These are phyloP conservation scores for Micractinium conductrix DNA, from an alignment of 139 green algal species.

Conservation along the genomic window DNA sequence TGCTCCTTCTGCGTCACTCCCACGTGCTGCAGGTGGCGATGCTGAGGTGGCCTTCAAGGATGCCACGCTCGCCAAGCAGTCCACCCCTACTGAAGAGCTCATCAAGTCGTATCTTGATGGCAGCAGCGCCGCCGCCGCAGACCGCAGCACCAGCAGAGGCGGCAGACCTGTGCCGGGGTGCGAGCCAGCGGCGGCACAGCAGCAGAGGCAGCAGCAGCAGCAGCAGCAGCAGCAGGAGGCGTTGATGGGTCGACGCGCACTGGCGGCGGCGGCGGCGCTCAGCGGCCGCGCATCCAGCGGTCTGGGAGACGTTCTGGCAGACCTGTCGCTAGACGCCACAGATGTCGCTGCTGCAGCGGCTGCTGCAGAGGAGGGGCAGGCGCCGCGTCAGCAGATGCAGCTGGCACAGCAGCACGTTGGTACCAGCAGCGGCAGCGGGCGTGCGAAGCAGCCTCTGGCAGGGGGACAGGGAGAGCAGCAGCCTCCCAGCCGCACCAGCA, in stretches of 20 bases:
- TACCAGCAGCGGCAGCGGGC: neutral
- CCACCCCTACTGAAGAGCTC: neutral
- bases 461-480: neutral
- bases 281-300: conserved; percentile 17
- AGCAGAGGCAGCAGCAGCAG: neutral
- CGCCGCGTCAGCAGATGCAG: neutral
- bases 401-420: neutral
- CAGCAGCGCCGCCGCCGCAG: neutral
- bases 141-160: neutral
- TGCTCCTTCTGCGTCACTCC: too few species aligned
- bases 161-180: too few species aligned
- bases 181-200: neutral
- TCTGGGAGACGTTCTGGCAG: neutral
- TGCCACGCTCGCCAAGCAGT: neutral
- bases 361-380: neutral
- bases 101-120: conserved; percentile 10
- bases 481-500: neutral
- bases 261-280: conserved; percentile 20
- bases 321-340: neutral
- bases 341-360: neutral
- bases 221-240: neutral
- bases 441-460: too few species aligned
- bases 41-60: conserved; percentile 28
- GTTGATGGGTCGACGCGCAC: neutral
- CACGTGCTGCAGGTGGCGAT: neutral